Evolutionary conservation across 768 basidiomycete genomes (phyloP).

Genomic region (Tephrocybe sp.): DNA sequence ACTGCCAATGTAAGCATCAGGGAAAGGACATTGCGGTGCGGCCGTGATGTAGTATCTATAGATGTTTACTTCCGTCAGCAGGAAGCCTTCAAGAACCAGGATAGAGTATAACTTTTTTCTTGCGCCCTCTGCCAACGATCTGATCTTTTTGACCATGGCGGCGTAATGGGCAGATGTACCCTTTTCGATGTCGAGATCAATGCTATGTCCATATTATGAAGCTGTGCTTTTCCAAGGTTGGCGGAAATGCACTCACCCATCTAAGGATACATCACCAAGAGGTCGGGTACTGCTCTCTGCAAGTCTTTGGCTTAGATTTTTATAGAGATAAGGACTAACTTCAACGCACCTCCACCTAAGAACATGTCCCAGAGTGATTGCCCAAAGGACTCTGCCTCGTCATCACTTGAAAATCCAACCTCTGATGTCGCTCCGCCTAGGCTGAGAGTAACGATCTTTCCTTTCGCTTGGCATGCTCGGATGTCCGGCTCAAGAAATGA

Average conservation of each 20-base stretch:
- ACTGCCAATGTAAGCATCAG: constrained; percentile 60
- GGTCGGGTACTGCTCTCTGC: constrained; percentile 50
- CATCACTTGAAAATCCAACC: constrained; percentile 53
- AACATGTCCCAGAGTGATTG: constrained; percentile 69
- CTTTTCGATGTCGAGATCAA: constrained; percentile 74
- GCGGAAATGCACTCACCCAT: constrained; percentile 48
- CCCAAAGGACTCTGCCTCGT: constrained; percentile 55
- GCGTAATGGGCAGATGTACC: constrained; percentile 51
- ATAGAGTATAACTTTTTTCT: constrained; percentile 42
- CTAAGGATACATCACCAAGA: constrained; percentile 66
- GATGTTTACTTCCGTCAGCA: neutral
- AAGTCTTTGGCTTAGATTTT: neutral
- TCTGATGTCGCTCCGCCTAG: constrained; percentile 61
- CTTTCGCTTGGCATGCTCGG: constrained; percentile 60
- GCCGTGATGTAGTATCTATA: constrained; percentile 64
- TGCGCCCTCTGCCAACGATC: constrained; percentile 46
- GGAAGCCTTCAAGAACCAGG: neutral
- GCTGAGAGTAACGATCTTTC: constrained; percentile 54
- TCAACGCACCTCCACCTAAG: constrained; percentile 43
- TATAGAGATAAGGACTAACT: neutral
- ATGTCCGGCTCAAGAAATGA: constrained; percentile 61
- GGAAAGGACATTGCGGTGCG: constrained; percentile 68
- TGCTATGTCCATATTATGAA: constrained; percentile 23
- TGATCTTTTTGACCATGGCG: constrained; percentile 52
- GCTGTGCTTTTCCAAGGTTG: neutral